A percentile compares a stretch with the other conserved stretches of the same genome.
Evolutionary conservation across 2,329 filamentous ascomycete species (phyloP).

Genomic region (Bipolaris sorokiniana): DNA sequence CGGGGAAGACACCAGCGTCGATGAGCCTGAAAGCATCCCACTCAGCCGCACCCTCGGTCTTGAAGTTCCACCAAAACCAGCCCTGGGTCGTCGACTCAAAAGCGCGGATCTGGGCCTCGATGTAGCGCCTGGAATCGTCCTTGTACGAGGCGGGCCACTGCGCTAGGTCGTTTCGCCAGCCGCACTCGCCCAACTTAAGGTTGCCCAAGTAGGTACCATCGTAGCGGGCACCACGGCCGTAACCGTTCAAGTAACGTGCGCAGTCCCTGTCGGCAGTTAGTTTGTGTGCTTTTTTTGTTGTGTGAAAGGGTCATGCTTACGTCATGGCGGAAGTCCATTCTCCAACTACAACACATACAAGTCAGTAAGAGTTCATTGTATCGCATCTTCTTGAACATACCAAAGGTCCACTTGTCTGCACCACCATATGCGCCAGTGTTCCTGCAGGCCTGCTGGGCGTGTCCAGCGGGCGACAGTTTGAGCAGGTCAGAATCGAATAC

Average conservation of each 20-base stretch:
- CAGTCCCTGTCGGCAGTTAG: conserved; percentile 51
- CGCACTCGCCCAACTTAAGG: conserved; percentile 61
- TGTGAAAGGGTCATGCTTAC: conserved; percentile 1
- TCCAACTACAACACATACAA: conserved; percentile 58
- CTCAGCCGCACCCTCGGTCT: conserved; percentile 60
- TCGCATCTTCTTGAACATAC: conserved; percentile 8
- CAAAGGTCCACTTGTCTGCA: conserved; percentile 65
- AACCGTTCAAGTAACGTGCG: conserved; percentile 60
- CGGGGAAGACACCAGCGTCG: conserved; percentile 59
- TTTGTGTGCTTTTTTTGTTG: neutral
- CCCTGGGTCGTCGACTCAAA: conserved; percentile 60
- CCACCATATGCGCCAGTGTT: conserved; percentile 57
- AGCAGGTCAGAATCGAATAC: conserved; percentile 63
- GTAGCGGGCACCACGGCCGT: conserved; percentile 65
- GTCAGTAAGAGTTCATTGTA: neutral
- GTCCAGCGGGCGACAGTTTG: conserved; percentile 58
- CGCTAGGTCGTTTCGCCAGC: conserved; percentile 56
- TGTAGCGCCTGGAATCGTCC: conserved; percentile 57
- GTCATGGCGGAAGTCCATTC: conserved; percentile 74
- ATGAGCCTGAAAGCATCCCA: conserved; percentile 61
- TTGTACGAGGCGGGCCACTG: conserved; percentile 56
- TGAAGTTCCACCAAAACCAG: conserved; percentile 67
- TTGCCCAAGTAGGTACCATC: conserved; percentile 61
- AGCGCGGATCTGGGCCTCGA: conserved; percentile 61
- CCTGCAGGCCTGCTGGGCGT: conserved; percentile 63